Base-by-base conservation (phyloP, 345 rosid species). In the Euphorbia peplus region DNA sequence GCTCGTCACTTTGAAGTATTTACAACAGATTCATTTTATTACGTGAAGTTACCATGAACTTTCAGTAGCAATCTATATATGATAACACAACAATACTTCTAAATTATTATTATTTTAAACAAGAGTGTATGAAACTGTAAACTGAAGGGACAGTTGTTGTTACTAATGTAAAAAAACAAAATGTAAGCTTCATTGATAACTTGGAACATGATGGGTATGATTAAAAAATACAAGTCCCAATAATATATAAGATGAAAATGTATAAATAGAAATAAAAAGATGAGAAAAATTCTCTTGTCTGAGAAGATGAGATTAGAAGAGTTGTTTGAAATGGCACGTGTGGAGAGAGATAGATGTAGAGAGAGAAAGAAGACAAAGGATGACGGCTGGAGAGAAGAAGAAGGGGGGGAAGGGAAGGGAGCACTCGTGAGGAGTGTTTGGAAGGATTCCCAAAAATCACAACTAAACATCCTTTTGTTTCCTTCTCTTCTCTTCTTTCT, bases 401-500 rank as follows among this genome's bases (percentile, higher is more conserved):
- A 55, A 55, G 47, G 42, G n/a, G 25, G 26, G 15, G n/a, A 57
- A 64, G 64, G 69, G 50, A 55, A 52, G 42, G n/a, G 25, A 13
- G 15, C 69, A 73, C 89, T 86, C 90, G 90, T 86, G 90, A 86
- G 87, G 84, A 66, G 76, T 70, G 68, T 74, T 83, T 83, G 84
- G 86, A 82, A 67, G 61, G 82, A 80, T 82, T 78, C 88, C 69
- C n/a, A n/a, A 76, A 81, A 64, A 8, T 54, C 80, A 73, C 81
- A 75, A 70, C 75, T 51, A 60, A 72, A 72, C 76, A 79, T 69
- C 70, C 37, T 63, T 73, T 75, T 79, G 76, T 75, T 79, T 16
- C 57, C 64, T 74, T 76, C 76, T 67, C 71, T 29, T 81, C 88
- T 69, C 83, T 77, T 66, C 64, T 84, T 84, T 80, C 82, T 54